Evolutionary conservation across 2,329 filamentous ascomycete genomes (phyloP).

Genomic region (Plenodomus tracheiphilus): DNA sequence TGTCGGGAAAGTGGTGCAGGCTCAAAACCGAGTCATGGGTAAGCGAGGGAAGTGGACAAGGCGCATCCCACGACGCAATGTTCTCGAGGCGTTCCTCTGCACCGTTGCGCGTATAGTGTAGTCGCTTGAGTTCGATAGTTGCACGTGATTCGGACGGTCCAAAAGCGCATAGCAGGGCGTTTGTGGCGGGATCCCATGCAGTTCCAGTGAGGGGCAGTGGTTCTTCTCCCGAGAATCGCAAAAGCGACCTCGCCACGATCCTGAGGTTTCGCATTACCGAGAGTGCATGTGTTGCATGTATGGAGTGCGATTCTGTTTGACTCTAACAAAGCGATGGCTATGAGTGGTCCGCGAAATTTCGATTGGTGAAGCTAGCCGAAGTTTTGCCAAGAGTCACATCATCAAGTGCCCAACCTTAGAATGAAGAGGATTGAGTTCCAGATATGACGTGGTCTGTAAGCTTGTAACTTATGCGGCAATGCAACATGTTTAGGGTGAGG

Average conservation of each 20-base stretch:
- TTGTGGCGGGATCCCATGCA: constrained; percentile 81
- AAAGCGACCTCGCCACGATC: constrained; percentile 69
- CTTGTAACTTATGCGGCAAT: no score
- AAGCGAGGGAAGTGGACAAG: constrained; percentile 76
- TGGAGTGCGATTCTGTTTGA: constrained; percentile 2
- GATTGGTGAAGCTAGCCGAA: constrained; percentile 22
- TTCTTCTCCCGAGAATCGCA: constrained; percentile 60
- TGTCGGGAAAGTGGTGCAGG: constrained; percentile 85
- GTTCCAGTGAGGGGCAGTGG: constrained; percentile 70
- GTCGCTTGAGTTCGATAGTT: constrained; percentile 71
- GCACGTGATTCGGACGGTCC: constrained; percentile 73
- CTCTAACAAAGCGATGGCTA: constrained; percentile 4
- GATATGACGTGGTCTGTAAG: no score
- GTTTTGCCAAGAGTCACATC: constrained; percentile 20
- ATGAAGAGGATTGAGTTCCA: no score
- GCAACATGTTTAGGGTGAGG: no score
- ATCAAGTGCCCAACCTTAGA: constrained; percentile 1
- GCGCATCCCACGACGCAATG: constrained; percentile 88
- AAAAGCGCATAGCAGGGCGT: constrained; percentile 80
- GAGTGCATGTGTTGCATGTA: constrained; percentile 11
- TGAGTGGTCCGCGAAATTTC: constrained; percentile 19
- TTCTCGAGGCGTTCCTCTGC: constrained; percentile 44
- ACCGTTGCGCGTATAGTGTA: constrained; percentile 49
- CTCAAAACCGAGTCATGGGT: constrained; percentile 73
- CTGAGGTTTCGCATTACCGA: constrained; percentile 81